Percentiles rank a stretch among this genome's conserved stretches.
Evolutionary conservation across 768 basidiomycete species (phyloP).

Genomic region (Hericium erinaceus): DNA sequence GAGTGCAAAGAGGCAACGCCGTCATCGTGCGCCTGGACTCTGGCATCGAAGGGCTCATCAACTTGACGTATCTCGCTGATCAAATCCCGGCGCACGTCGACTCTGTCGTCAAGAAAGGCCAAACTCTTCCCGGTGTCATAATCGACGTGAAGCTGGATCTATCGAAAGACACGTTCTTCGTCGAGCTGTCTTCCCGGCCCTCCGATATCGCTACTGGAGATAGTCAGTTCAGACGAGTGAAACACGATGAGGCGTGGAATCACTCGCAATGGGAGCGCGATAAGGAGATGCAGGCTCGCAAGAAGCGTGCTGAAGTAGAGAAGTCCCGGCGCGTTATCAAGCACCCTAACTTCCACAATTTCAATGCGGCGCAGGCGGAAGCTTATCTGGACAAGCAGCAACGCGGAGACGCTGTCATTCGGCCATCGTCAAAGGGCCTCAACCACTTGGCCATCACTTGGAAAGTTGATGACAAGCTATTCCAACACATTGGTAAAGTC

Average conservation of each 20-base stretch:
- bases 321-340: constrained; percentile 82
- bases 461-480: constrained; percentile 95
- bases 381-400: constrained; percentile 82
- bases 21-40: constrained; percentile 81
- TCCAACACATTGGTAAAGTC: constrained; percentile 86
- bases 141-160: constrained; percentile 60
- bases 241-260: constrained; percentile 58
- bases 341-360: constrained; percentile 96
- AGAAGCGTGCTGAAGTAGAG: constrained; percentile 79
- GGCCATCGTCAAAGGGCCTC: constrained; percentile 89
- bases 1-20: constrained; percentile 35
- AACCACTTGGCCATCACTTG: constrained; percentile 96
- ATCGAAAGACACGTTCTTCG: constrained; percentile 50
- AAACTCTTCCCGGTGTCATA: constrained; percentile 73
- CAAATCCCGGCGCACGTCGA: constrained; percentile 24
- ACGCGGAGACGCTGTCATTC: constrained; percentile 91
- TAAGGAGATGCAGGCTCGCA: constrained; percentile 62
- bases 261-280: constrained; percentile 55
- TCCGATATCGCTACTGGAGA: constrained; percentile 57
- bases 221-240: constrained; percentile 47
- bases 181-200: constrained; percentile 67
- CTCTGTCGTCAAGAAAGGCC: constrained; percentile 61
- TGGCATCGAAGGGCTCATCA: constrained; percentile 80
- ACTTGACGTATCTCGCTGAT: constrained; percentile 48
- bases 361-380: constrained; percentile 87